Conservation (phyloP, 75 land plant genomes). For the Picea sitchensis region DNA sequence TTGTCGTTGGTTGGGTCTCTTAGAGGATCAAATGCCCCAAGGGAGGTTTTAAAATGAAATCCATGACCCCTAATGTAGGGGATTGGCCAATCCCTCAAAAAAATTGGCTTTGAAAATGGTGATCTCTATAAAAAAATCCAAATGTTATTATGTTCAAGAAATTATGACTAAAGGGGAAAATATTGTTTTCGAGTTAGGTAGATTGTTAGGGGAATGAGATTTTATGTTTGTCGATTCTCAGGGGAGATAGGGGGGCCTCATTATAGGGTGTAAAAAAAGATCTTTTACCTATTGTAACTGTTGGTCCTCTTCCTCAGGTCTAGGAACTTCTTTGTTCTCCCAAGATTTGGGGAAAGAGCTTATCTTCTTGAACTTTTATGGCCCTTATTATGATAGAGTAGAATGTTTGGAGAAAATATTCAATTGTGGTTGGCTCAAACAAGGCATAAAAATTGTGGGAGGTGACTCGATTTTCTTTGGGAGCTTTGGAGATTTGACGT, state of each 20-base stretch:
- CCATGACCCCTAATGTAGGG: background rate
- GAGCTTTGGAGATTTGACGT: background rate
- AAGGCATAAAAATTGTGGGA: background rate
- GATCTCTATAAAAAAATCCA: background rate
- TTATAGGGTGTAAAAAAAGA: background rate
- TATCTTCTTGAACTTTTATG: background rate
- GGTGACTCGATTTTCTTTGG: background rate
- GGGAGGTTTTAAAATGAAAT: background rate
- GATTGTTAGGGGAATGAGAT: background rate
- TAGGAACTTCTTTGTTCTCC: background rate
- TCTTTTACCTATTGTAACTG: background rate
- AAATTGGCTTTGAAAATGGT: background rate
- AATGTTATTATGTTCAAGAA: background rate
- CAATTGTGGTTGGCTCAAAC: background rate
- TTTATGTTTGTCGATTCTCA: background rate
- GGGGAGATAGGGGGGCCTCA: background rate
- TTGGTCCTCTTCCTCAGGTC: background rate
- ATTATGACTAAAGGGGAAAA: background rate
- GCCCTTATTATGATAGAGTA: background rate
- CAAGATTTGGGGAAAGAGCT: background rate
- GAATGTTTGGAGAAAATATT: background rate
- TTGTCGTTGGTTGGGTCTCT: background rate
- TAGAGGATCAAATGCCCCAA: background rate
- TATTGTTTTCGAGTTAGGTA: background rate
- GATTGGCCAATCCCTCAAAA: background rate